Evolutionary conservation across 2,329 filamentous ascomycete species (phyloP).

Genomic region (Tolypocladium pustulatum): DNA sequence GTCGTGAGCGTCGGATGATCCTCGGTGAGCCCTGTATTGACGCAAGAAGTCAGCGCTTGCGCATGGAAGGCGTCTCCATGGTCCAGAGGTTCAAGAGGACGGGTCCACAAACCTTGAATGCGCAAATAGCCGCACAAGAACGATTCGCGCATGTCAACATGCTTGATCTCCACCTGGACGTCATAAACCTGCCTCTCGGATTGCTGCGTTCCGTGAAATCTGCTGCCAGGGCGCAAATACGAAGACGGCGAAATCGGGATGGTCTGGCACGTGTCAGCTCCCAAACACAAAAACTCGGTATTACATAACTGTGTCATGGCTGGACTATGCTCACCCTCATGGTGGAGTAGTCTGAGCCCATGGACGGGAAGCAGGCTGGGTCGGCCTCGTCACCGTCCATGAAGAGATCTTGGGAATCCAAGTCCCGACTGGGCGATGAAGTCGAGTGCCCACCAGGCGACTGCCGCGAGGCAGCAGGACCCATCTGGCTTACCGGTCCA

Average conservation of each 20-base stretch:
- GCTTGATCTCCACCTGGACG: conserved; percentile 93
- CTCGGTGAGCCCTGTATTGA: conserved; percentile 68
- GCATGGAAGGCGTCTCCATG: neutral
- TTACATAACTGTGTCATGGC: neutral
- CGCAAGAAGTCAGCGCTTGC: neutral
- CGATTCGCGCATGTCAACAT: conserved; percentile 88
- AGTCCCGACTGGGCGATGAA: conserved; percentile 8
- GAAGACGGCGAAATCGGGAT: conserved; percentile 75
- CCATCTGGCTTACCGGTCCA: neutral
- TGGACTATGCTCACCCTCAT: conserved; percentile 19
- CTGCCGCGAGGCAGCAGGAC: neutral
- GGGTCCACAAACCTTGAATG: conserved; percentile 63
- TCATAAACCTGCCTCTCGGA: conserved; percentile 91
- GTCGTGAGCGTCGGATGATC: conserved; percentile 97
- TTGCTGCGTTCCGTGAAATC: conserved; percentile 82
- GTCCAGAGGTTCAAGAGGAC: neutral
- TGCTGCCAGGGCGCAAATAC: conserved; percentile 76
- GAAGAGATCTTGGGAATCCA: conserved; percentile 12
- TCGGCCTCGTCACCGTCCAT: conserved; percentile 16
- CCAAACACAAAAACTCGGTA: neutral
- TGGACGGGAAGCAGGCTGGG: conserved; percentile 20
- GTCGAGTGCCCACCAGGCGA: conserved; percentile 4
- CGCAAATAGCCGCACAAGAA: conserved; percentile 91
- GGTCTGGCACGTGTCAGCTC: conserved; percentile 35
- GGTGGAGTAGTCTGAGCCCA: conserved; percentile 26